Percentiles rank a stretch among this genome's conserved stretches.
These are phyloP conservation scores for Mentha longifolia DNA, from an alignment of 257 asterid species.

Conservation along the genomic window DNA sequence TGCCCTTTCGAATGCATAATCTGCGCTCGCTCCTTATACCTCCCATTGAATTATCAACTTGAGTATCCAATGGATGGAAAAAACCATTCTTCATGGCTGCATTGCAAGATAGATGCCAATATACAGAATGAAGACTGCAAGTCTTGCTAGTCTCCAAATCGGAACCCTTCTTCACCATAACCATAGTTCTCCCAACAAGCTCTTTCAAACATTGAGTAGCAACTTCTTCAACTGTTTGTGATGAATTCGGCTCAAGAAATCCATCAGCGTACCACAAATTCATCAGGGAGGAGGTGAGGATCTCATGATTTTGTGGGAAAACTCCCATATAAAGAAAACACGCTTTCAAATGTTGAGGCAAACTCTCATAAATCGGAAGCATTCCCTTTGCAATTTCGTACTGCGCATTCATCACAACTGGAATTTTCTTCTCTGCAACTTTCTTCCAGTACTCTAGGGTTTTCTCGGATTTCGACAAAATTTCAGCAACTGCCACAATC, in stretches of 20 bases:
- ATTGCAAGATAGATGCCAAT: conserved; percentile 8
- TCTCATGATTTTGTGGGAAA: background rate
- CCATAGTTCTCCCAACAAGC: background rate
- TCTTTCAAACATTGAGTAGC: background rate
- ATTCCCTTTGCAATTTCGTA: no score
- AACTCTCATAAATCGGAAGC: no score
- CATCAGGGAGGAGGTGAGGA: background rate
- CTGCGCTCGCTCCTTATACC: background rate
- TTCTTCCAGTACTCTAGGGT: background rate
- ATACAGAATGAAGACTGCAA: conserved; percentile 9
- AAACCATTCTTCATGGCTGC: background rate
- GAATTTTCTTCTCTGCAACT: background rate
- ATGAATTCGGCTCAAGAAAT: conserved; percentile 2
- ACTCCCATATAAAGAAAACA: no score
- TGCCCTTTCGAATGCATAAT: background rate
- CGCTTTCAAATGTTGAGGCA: no score
- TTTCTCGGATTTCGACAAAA: background rate
- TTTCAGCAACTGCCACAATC: background rate
- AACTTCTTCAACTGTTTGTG: background rate
- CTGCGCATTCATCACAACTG: no score
- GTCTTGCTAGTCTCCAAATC: background rate
- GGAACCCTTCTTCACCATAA: background rate
- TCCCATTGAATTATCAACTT: background rate
- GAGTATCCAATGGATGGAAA: background rate
- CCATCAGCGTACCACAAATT: background rate